Evolutionary conservation across 176 grass and related monocot species (phyloP), one percentile per base, ranked within the genome.

Genomic region (Microstegium vimineum): DNA sequence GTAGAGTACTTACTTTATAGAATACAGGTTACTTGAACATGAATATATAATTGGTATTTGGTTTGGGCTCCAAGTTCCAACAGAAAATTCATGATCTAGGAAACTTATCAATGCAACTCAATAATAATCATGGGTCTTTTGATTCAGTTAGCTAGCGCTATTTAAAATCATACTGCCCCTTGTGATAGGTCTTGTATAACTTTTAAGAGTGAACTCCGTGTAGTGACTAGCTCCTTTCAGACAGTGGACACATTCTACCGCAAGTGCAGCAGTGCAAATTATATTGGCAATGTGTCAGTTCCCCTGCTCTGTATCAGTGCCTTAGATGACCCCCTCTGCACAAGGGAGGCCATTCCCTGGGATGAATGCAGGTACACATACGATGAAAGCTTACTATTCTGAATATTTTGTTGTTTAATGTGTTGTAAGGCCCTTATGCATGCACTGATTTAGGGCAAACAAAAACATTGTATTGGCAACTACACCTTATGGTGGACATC

Each of bases 161-260:
- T 51, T 7, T 43, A 79, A 47, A 66, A 79, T 0, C 10, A 11
- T 73, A 46, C 40, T 30, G 18, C 1, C 0, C 1, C 20, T 83
- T 35, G 33, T 61, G 45, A 51, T 54, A 56, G 27, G 10, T 73
- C n/a, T 28, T 41, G 10, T 40, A 64, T 37, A 66, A 5, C 33
- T 77, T 57, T 33, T 42, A 59, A 43, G 14, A 59, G 42, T 41
- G 51, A 57, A 42, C 36, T 35, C 76, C 10, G 31, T 84, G 75
- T 33, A 86, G 45, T 34, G 36, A 67, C 20, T 62, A 64, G 57
- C 46, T 82, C 62, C 83, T 82, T 80, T 32, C 76, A 98, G 95
- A 98, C 95, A 78, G 95, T 98, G 73, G 93, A 98, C 89, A 98
- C 95, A 42, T 98, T 93, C 84, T 98, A 98, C 76, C 93, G 95